Evolutionary conservation across 371 early-diverging fungal species (phyloP).

Genomic region (Funneliformis caledonium): DNA sequence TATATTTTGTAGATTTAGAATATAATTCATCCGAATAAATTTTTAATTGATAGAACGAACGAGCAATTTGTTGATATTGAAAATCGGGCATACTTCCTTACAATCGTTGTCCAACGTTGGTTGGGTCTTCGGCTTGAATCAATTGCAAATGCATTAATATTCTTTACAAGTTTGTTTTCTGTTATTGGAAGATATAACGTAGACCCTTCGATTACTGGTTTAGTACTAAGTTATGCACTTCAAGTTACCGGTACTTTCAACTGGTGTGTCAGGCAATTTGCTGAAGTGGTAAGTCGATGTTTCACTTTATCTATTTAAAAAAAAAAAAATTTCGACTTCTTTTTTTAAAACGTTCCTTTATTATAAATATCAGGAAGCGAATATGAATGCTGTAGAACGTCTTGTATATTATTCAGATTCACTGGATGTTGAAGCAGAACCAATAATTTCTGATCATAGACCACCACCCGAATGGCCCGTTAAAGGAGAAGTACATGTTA

Average conservation of each 20-base stretch:
- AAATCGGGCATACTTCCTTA: conserved; percentile 69
- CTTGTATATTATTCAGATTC: conserved; percentile 59
- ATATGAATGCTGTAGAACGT: conserved; percentile 73
- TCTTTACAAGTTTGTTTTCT: conserved; percentile 59
- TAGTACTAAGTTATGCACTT: conserved; percentile 77
- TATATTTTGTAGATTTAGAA: conserved; percentile 42
- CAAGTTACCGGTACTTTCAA: conserved; percentile 64
- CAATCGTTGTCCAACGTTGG: conserved; percentile 85
- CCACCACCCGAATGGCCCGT: conserved; percentile 67
- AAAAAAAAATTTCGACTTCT: conserved; percentile 47
- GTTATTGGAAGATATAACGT: conserved; percentile 53
- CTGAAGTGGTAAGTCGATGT: conserved; percentile 16
- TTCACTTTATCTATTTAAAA: background rate
- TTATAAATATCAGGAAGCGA: conserved; percentile 61
- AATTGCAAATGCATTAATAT: conserved; percentile 64
- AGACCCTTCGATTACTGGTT: conserved; percentile 76
- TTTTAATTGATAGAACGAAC: conserved; percentile 43
- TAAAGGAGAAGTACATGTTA: conserved; percentile 65
- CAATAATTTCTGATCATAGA: conserved; percentile 52
- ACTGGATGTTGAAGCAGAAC: conserved; percentile 64
- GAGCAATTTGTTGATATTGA: conserved; percentile 62
- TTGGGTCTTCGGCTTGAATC: conserved; percentile 72
- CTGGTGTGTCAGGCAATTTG: conserved; percentile 52
- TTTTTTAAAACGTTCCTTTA: conserved; percentile 55
- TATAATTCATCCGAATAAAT: background rate